Percentiles rank a stretch among this genome's conserved stretches.
Evolutionary conservation across 768 basidiomycete species (phyloP).

Genomic region (Phlebiopsis flavidoalba): DNA sequence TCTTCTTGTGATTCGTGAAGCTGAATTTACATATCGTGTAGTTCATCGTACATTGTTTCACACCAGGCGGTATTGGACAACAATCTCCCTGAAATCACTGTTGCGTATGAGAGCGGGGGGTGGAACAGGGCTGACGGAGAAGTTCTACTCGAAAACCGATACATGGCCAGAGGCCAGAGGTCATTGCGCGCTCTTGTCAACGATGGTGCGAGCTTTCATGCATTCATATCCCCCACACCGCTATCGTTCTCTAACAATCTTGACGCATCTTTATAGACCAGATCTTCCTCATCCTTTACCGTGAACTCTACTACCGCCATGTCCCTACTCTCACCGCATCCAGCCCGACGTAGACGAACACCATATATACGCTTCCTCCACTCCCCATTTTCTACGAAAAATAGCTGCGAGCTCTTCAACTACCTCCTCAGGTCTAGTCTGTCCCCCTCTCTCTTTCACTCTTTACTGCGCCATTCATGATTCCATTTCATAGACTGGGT

Average conservation of each 20-base stretch:
- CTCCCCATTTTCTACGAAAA: too few relatives aligned
- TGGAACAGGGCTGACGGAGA: conserved; percentile 97
- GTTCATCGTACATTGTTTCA: conserved; percentile 96
- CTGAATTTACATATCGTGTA: conserved; percentile 25
- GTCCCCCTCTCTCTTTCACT: conserved; percentile 23
- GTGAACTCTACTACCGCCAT: conserved; percentile 92
- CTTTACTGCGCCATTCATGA: neutral
- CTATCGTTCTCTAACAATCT: neutral
- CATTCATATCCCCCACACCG: neutral
- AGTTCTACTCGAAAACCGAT: conserved; percentile 91
- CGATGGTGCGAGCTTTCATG: conserved; percentile 53
- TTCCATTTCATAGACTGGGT: conserved; percentile 58
- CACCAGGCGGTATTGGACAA: conserved; percentile 90
- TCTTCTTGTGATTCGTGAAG: neutral
- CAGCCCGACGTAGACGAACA: conserved; percentile 96
- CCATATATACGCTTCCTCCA: too few relatives aligned
- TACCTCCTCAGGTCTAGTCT: conserved; percentile 90
- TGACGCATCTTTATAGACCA: conserved; percentile 52
- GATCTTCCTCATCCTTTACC: conserved; percentile 94
- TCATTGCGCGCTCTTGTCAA: conserved; percentile 92
- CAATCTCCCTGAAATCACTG: conserved; percentile 85
- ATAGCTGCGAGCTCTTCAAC: conserved; percentile 98
- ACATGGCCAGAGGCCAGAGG: conserved; percentile 97
- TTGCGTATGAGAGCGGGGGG: conserved; percentile 90
- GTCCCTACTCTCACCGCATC: conserved; percentile 93